These are phyloP conservation scores for Leccinellum albellum DNA, from an alignment of 768 basidiomycete genomes.

Conservation along the genomic window DNA sequence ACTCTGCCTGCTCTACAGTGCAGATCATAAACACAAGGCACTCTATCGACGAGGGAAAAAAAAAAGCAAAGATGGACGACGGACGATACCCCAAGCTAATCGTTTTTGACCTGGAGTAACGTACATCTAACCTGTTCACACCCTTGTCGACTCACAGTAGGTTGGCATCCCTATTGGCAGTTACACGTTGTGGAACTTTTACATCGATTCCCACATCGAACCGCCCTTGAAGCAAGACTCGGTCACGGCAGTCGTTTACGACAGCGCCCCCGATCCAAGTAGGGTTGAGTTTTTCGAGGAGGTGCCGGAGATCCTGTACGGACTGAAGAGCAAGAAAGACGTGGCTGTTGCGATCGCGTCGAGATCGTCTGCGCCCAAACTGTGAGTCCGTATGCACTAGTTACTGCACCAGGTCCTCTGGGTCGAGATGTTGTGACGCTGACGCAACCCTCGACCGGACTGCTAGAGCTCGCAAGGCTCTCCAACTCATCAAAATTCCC, in stretches of 20 bases:
- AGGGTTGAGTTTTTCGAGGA: constrained; percentile 71
- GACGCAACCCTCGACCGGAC: not conserved
- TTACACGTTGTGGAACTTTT: constrained; percentile 83
- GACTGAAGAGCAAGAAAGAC: constrained; percentile 41
- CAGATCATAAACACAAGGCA: not conserved
- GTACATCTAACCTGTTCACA: constrained; percentile 20
- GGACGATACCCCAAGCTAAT: constrained; percentile 54
- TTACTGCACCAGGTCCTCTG: not conserved
- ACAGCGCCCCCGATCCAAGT: constrained; percentile 17
- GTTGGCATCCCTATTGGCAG: constrained; percentile 33
- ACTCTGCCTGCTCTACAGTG: not conserved
- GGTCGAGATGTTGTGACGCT: not conserved
- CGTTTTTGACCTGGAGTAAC: constrained; percentile 80
- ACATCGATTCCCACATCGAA: constrained; percentile 78
- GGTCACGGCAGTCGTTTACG: constrained; percentile 20
- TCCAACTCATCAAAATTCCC: constrained; percentile 58
- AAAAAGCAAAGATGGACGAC: constrained; percentile 16
- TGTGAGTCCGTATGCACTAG: constrained; percentile 45
- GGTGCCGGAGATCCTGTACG: constrained; percentile 69
- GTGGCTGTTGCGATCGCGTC: constrained; percentile 71
- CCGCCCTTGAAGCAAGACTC: constrained; percentile 51
- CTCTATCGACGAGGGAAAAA: not conserved
- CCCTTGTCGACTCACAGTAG: not conserved
- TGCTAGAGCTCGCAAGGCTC: constrained; percentile 67
- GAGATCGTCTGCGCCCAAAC: constrained; percentile 59